Conservation (phyloP, 1,284 basidiomycete species). For the Ganoderma leucocontextum region DNA sequence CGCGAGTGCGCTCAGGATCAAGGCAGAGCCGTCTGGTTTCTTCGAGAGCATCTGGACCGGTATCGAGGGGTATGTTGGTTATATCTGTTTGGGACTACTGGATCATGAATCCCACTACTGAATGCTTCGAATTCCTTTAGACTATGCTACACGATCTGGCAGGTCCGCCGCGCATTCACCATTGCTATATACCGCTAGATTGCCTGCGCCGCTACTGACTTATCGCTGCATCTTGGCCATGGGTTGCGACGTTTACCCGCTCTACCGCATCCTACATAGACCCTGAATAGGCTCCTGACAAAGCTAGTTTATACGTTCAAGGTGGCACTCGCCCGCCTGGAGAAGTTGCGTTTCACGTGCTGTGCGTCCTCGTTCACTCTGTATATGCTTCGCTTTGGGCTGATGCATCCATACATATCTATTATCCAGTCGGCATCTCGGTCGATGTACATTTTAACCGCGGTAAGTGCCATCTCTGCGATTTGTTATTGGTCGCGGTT, state of each 20-base stretch:
- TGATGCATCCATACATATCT: constrained; percentile 4
- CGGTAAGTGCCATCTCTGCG: constrained; percentile 11
- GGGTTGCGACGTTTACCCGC: not conserved
- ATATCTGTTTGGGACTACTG: not conserved
- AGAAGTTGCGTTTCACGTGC: constrained; percentile 40
- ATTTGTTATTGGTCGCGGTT: not conserved
- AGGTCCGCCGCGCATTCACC: constrained; percentile 29
- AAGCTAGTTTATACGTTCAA: constrained; percentile 39
- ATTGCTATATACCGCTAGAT: not conserved
- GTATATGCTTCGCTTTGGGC: not conserved
- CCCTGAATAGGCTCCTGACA: constrained; percentile 29
- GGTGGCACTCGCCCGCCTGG: constrained; percentile 37
- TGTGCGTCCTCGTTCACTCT: constrained; percentile 19
- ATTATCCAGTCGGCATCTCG: constrained; percentile 27
- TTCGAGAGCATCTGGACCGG: constrained; percentile 39
- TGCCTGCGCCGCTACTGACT: not conserved
- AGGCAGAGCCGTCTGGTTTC: constrained; percentile 39
- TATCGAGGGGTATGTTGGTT: constrained; percentile 37
- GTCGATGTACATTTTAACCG: constrained; percentile 26
- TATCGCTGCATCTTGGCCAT: not conserved
- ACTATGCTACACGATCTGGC: constrained; percentile 42
- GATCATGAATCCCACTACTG: not conserved
- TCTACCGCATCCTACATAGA: constrained; percentile 6
- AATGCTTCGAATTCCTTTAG: constrained; percentile 18
- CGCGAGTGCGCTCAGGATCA: constrained; percentile 36